Percentiles rank a stretch among this genome's conserved stretches.
Evolutionary conservation across 176 grass and related monocot species (phyloP).

Genomic region (Zizania latifolia): DNA sequence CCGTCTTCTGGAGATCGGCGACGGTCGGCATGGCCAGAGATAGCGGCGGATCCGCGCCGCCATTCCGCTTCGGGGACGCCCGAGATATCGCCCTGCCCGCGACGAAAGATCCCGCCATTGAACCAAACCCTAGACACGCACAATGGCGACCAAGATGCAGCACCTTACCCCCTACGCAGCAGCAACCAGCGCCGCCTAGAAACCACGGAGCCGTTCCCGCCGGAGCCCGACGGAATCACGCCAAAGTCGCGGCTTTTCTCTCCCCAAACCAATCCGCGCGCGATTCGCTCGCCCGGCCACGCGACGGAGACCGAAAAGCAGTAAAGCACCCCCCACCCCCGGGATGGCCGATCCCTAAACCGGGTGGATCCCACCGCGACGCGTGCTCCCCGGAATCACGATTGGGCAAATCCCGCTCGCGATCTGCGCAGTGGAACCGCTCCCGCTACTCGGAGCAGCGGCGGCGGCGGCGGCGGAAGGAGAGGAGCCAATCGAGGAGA

Average conservation of each 20-base stretch:
- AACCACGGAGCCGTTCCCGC: not conserved
- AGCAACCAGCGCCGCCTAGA: not conserved
- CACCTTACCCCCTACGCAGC: not conserved
- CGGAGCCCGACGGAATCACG: not conserved
- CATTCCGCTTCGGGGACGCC: conserved; percentile 43
- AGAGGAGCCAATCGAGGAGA: too few species aligned
- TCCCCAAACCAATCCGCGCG: not conserved
- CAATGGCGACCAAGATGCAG: not conserved
- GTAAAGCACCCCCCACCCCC: not conserved
- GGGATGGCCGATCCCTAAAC: not conserved
- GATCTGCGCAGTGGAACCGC: not conserved
- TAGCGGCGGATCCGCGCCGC: conserved; percentile 56
- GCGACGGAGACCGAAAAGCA: not conserved
- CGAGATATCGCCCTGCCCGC: conserved; percentile 14
- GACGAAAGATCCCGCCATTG: conserved; percentile 47
- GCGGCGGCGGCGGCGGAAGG: not conserved
- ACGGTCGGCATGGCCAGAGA: conserved; percentile 57
- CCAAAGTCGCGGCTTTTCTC: not conserved
- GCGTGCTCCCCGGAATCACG: not conserved
- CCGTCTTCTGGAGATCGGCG: conserved; percentile 61
- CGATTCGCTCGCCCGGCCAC: not conserved
- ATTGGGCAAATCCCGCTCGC: not conserved
- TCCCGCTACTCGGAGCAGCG: not conserved
- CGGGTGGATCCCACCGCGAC: not conserved
- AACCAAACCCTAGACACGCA: not conserved